A percentile compares a stretch with the other conserved stretches of the same genome.
Evolutionary conservation across 805 yeast genomes (phyloP).

Genomic region (Ascoidea rubescens): DNA sequence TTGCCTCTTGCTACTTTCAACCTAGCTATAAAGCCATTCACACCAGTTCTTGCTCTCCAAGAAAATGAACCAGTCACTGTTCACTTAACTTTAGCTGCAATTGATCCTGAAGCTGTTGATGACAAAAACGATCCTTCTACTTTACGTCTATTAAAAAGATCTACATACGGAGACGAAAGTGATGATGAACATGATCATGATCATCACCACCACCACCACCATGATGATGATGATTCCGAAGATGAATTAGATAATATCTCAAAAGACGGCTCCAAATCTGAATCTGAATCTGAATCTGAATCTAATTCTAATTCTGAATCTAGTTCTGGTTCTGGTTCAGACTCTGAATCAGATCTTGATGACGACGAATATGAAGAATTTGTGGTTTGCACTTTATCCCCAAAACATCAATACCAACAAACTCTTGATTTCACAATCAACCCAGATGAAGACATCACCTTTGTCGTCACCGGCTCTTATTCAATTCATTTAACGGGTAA

Average conservation of each 20-base stretch:
- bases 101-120: slow-evolving; percentile 82
- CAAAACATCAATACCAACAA: slow-evolving; percentile 78
- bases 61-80: slow-evolving; percentile 81
- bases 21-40: slow-evolving; percentile 74
- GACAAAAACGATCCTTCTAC: slow-evolving; percentile 77
- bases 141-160: slow-evolving; percentile 69
- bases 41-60: slow-evolving; percentile 77
- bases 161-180: slow-evolving; percentile 28
- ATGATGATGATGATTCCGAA: slow-evolving; percentile 63
- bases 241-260: slow-evolving; percentile 11
- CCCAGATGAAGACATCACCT: slow-evolving; percentile 88
- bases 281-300: slow-evolving; percentile 48
- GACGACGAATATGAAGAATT: slow-evolving; percentile 74
- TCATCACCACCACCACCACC: slow-evolving; percentile 19
- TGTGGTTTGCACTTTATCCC: slow-evolving; percentile 82
- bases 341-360: slow-evolving; percentile 41
- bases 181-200: slow-evolving; percentile 10
- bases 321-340: background rate
- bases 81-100: slow-evolving; percentile 87
- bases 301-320: slow-evolving; percentile 56
- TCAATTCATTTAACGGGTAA: slow-evolving; percentile 88
- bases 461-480: slow-evolving; percentile 93
- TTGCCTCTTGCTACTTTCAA: slow-evolving; percentile 80
- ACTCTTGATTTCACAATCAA: slow-evolving; percentile 77
- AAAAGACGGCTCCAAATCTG: slow-evolving; percentile 67